Base-by-base conservation (phyloP, 2,329 filamentous ascomycete genomes). In the Xylariomycetidae sp. region DNA sequence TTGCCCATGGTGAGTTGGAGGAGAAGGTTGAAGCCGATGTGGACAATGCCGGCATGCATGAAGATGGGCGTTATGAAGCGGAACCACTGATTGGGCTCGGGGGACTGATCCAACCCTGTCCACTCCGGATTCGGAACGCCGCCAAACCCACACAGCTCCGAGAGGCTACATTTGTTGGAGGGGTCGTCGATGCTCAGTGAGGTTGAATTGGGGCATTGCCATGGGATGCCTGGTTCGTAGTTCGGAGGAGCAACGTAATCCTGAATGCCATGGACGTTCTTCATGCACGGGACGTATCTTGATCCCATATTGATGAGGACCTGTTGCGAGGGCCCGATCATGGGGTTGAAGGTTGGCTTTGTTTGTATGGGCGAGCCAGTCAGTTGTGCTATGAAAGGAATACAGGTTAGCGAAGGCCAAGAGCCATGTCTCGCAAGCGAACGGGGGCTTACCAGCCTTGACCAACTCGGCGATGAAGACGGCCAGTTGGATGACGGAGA, bases 221-320 rank as follows among this genome's bases (percentile, higher is more conserved):
- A 95, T 17, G 54, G 57, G 33, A 82, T 70, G 4, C 54, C 47
- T 2, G 54, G 48, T 6, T 63, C 19, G 6, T 22, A 27, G 16
- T 29, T 28, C 11, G 37, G 15, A 13, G 44, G 44, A 10, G 45
- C 33, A 3, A 27, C 36, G 26, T 42, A 64, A 37, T 77, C 69
- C 51, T 82, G 81, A 22, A 89, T 69, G 29, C 70, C 73, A 27
- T 74, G 58, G 44, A 85, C 74, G 48, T 85, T 88, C 66, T 90
- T 89, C 92, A 98, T 98, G 62, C 92, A 98, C 6, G 89, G 87
- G 3, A 85, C 78, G 56, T 86, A 98, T 41, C 92, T 82, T 25
- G 89, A 87, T 38, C 92, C 92, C 87, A 98, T 95, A 61, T 94
- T 94, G 67, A 97, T 95, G 50, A 94, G 77, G 16, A 97, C 79